Percentiles rank a stretch among this genome's conserved stretches.
Conservation (phyloP, 2,329 filamentous ascomycete genomes). For the Neofusicoccum sp. region DNA sequence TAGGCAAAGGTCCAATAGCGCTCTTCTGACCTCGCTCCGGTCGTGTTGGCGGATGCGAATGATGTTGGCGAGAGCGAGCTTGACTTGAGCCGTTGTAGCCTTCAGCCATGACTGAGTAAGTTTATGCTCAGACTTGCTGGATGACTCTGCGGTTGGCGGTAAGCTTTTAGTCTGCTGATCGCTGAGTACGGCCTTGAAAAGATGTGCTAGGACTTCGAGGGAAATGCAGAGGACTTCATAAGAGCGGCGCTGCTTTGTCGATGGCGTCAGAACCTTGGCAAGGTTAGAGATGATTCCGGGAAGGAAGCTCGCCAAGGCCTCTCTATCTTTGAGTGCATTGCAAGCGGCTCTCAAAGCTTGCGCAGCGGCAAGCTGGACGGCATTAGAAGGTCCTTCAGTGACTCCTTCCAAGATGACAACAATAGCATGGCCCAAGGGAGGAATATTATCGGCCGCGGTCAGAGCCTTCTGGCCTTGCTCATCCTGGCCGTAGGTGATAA, state of each 20-base stretch:
- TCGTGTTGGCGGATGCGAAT: conserved; percentile 72
- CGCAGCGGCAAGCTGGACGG: conserved; percentile 71
- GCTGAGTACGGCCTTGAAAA: conserved; percentile 47
- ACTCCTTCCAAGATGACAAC: conserved; percentile 75
- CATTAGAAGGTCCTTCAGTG: conserved; percentile 60
- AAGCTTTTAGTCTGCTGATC: conserved; percentile 41
- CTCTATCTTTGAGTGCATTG: conserved; percentile 63
- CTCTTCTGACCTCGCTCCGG: conserved; percentile 64
- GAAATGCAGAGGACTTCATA: conserved; percentile 64
- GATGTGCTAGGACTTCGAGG: conserved; percentile 56
- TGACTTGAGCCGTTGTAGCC: conserved; percentile 77
- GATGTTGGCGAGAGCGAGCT: conserved; percentile 75
- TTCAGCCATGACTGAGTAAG: conserved; percentile 67
- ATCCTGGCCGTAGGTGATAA: conserved; percentile 56
- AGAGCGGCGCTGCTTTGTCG: conserved; percentile 58
- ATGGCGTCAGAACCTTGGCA: conserved; percentile 70
- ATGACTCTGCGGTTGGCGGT: conserved; percentile 20
- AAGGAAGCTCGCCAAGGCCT: conserved; percentile 80
- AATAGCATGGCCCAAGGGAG: conserved; percentile 77
- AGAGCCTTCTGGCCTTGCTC: conserved; percentile 52
- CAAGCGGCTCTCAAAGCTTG: conserved; percentile 63
- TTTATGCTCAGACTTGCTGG: conserved; percentile 35
- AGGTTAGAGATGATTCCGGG: conserved; percentile 84
- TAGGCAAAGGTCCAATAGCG: conserved; percentile 70
- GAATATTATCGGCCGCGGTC: conserved; percentile 61